Percentiles rank a stretch among this genome's conserved stretches.
These are phyloP conservation scores for Ophiosphaerella herpotricha DNA, from an alignment of 2,329 filamentous ascomycete species.

Conservation along the genomic window DNA sequence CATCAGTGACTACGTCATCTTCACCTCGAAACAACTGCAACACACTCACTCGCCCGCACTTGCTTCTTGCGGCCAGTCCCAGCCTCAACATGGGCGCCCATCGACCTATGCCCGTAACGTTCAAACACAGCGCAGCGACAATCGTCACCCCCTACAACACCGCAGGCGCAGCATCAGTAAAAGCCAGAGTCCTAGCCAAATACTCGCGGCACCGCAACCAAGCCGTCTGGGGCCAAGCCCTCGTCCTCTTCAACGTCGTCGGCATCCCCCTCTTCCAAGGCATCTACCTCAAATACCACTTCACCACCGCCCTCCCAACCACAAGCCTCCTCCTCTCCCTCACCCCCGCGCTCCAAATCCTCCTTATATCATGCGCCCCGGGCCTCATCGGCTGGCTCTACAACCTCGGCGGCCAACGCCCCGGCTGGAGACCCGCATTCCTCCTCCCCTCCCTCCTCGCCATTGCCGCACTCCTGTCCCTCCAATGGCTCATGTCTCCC, in stretches of 20 bases:
- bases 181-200: background rate
- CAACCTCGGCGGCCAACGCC: background rate
- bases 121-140: too few relatives aligned
- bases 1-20: too few relatives aligned
- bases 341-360: conserved; percentile 17
- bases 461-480: background rate
- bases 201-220: conserved; percentile 1
- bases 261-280: conserved; percentile 32
- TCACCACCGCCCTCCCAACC: conserved; percentile 10
- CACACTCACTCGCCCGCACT: too few relatives aligned
- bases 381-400: conserved; percentile 7
- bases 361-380: conserved; percentile 15
- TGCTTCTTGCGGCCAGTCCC: too few relatives aligned
- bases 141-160: background rate
- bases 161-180: background rate
- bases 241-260: conserved; percentile 30
- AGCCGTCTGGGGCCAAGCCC: conserved; percentile 23
- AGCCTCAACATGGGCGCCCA: too few relatives aligned
- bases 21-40: too few relatives aligned
- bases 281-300: conserved; percentile 28
- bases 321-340: conserved; percentile 12
- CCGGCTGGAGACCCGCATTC: conserved; percentile 8
- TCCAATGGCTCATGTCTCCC: background rate
- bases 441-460: background rate
- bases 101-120: too few relatives aligned